Conservation (phyloP, 306 rosid species). For the Vicia villosa region DNA sequence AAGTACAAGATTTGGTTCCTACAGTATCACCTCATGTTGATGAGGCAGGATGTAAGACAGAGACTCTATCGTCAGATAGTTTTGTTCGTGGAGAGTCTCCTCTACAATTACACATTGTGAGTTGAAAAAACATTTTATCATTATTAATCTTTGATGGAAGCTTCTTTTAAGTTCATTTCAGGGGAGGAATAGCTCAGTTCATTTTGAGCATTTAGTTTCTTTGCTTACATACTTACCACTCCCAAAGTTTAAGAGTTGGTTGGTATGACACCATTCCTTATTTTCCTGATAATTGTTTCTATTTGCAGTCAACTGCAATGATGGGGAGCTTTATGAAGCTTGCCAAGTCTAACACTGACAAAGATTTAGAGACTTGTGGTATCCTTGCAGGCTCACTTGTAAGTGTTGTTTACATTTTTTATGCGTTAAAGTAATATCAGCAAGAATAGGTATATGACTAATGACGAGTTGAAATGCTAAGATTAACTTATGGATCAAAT, state of each 20-base stretch:
- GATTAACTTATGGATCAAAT: constrained; percentile 14
- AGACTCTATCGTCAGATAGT: constrained; percentile 51
- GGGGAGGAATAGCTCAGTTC: constrained; percentile 21
- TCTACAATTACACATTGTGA: constrained; percentile 79
- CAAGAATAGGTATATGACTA: constrained; percentile 6
- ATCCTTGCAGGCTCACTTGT: constrained; percentile 93
- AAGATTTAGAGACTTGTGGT: constrained; percentile 92
- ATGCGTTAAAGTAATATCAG: constrained; percentile 9
- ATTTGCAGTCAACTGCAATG: constrained; percentile 78
- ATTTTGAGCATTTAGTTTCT: constrained; percentile 36
- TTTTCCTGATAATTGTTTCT: constrained; percentile 39
- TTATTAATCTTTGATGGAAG: not conserved
- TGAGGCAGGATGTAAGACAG: constrained; percentile 53
- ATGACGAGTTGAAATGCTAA: constrained; percentile 4
- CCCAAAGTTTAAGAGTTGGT: constrained; percentile 5
- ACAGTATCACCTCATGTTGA: constrained; percentile 58
- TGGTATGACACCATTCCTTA: constrained; percentile 10
- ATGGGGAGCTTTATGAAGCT: constrained; percentile 92
- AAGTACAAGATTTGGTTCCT: constrained; percentile 85
- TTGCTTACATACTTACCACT: not conserved
- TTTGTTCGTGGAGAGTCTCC: constrained; percentile 66
- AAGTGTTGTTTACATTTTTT: constrained; percentile 46
- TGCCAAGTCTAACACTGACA: constrained; percentile 84
- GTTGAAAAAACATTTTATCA: constrained; percentile 28
- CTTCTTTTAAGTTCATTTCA: constrained; percentile 16